Base-by-base conservation (phyloP, 2,329 filamentous ascomycete species). In the Pochonia chlamydosporia region DNA sequence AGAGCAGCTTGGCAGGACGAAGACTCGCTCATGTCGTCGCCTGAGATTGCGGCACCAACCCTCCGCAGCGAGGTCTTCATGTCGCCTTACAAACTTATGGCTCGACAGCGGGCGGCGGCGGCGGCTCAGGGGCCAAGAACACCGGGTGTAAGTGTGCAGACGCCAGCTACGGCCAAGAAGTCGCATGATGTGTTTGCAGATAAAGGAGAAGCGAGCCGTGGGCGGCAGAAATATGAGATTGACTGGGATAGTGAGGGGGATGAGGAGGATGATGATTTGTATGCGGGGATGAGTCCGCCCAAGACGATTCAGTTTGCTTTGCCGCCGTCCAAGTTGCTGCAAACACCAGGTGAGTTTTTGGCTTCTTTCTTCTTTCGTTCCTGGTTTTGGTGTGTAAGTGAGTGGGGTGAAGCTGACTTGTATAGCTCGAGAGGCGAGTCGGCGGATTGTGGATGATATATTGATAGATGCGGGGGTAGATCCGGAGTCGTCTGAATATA, bases 251-350 rank as follows among this genome's bases (percentile, higher is more conserved):
- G 83, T 57, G 85, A 90, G 51, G 83, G 82, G 47, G 85, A 86
- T 24, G 79, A 82, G 9, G 79, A 84, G 42, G 79, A 79, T 33
- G 75, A 75, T 21, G 79, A 75, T 36, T 60, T 80, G 5, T 84
- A 85, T 49, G 78, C 78, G 6, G 88, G 84, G 5, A 85, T 90
- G 67, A 96, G 89, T 59, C 93, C 93, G 24, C 93, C 93, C 0
- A 97, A 97, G 73, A 93, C 89, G 10, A 91, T 95, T 50, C 87
- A 91, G 59, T 95, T 95, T 64, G 84, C 86, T 39, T 69, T 95
- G 41, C 87, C 87, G 43, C 85, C 85, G 45, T 87, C 83, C 35
- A 84, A 87, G 60, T 69, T 95, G 20, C 65, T 92, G 63, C 88
- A 91, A 63, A 95, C 89, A 42, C 89, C 88, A 52, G 84, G 84